Evolutionary conservation across 2,329 filamentous ascomycete genomes (phyloP).

Genomic region (Fusarium tricinctum): DNA sequence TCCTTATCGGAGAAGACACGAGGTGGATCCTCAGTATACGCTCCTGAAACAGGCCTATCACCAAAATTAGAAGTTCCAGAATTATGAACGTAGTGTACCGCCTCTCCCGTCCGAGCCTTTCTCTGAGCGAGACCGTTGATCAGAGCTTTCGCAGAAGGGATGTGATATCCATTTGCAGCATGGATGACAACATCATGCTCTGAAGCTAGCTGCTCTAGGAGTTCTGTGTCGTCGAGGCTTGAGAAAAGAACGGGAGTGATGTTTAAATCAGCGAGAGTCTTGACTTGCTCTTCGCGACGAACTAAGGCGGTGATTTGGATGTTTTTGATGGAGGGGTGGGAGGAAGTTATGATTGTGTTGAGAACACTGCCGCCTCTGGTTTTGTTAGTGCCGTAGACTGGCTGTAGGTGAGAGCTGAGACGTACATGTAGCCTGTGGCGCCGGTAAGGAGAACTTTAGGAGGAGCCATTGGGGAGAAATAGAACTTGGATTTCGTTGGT

Average conservation of each 20-base stretch:
- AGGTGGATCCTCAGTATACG: not conserved
- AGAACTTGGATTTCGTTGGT: not conserved
- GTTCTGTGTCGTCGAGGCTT: not conserved
- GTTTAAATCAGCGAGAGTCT: not conserved
- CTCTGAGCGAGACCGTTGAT: not conserved
- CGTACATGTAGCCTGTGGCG: constrained; percentile 20
- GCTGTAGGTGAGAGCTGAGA: accelerated
- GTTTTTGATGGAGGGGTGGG: not conserved
- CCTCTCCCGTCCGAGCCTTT: not conserved
- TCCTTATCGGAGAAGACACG: constrained; percentile 9
- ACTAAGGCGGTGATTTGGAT: constrained; percentile 2
- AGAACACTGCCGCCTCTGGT: constrained; percentile 17
- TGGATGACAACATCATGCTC: constrained; percentile 9
- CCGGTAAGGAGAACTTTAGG: constrained; percentile 17
- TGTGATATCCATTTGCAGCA: constrained; percentile 17
- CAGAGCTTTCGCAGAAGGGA: not conserved
- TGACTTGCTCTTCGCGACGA: constrained; percentile 1
- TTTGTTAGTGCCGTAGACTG: not conserved
- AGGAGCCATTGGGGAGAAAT: not conserved
- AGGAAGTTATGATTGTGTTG: constrained; percentile 1
- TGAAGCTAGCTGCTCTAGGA: not conserved
- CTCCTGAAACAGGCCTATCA: not conserved
- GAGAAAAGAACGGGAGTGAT: constrained; percentile 3
- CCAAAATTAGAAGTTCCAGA: constrained; percentile 23
- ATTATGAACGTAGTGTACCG: constrained; percentile 18